phyloP scores from a whole-genome alignment of 2,329 filamentous ascomycete species.

The Colletotrichum neosansevieriae region DNA sequence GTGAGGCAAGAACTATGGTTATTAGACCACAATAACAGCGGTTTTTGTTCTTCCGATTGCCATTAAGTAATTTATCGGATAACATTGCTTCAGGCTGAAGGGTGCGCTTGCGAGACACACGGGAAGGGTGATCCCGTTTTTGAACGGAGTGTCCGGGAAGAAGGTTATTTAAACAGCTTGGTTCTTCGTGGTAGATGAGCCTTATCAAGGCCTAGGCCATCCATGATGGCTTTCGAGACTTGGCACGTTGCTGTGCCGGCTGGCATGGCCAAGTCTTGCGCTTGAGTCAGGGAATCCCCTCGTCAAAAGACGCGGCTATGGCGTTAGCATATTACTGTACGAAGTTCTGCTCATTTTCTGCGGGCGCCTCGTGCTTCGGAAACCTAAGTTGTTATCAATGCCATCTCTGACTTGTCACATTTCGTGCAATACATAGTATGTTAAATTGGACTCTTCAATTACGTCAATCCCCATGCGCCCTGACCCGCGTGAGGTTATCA shows the following conservation, averaged over 20 bases:
- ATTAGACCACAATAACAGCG: background rate
- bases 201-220: background rate
- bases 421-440: background rate
- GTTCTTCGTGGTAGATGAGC: background rate
- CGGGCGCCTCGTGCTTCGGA: conserved; percentile 1
- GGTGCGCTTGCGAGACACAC: background rate
- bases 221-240: conserved; percentile 2
- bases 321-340: conserved; percentile 4
- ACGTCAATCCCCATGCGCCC: background rate
- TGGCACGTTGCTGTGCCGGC: conserved; percentile 7
- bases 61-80: conserved; percentile 3
- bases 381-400: background rate
- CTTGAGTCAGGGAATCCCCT: conserved; percentile 31
- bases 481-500: background rate
- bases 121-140: conserved; percentile 7
- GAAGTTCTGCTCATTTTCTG: background rate
- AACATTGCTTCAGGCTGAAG: conserved; percentile 11
- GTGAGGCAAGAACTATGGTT: background rate
- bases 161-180: conserved; percentile 13
- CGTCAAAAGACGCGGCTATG: conserved; percentile 5
- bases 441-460: background rate
- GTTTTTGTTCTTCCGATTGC: background rate
- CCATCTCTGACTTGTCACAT: background rate
- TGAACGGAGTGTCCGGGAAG: conserved; percentile 10
- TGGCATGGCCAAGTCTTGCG: background rate